These are phyloP conservation scores for Verticillium longisporum DNA, from an alignment of 2,329 filamentous ascomycete species.

Conservation along the genomic window DNA sequence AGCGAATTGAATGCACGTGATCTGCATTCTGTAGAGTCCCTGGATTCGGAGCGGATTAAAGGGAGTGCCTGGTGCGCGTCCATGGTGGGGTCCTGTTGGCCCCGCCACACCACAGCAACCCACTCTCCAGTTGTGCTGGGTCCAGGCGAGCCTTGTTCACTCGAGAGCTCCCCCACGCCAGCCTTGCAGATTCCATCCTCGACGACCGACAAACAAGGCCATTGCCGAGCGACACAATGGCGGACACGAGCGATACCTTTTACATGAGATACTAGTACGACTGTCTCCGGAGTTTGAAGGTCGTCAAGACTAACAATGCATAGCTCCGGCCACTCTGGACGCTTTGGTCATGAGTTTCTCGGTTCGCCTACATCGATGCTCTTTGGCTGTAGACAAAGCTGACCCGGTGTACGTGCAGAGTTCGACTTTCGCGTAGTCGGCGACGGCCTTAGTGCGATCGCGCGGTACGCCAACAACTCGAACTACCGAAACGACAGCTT, in stretches of 20 bases:
- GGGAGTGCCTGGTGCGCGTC: background rate
- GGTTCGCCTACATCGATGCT: constrained; percentile 44
- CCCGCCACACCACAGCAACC: background rate
- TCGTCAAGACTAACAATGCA: constrained; percentile 10
- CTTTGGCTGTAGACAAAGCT: background rate
- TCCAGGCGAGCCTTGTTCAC: background rate
- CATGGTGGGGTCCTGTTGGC: background rate
- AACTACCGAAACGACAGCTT: constrained; percentile 98
- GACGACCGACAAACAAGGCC: constrained; percentile 6
- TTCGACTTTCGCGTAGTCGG: constrained; percentile 93
- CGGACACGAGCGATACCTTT: constrained; percentile 71
- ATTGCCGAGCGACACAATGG: constrained; percentile 39
- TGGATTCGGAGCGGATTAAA: background rate
- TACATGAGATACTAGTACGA: constrained; percentile 96
- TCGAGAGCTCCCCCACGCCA: constrained; percentile 2
- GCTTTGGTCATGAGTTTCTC: constrained; percentile 96
- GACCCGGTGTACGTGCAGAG: constrained; percentile 49
- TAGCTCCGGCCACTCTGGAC: constrained; percentile 94
- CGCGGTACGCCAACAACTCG: constrained; percentile 97
- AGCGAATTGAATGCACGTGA: constrained; percentile 26
- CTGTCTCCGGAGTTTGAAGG: background rate
- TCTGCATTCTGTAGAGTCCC: background rate
- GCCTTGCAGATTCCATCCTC: constrained; percentile 8
- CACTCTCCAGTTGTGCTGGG: background rate
- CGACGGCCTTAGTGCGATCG: constrained; percentile 87